Conservation (phyloP, 805 yeast genomes). For the Monosporozyma unispora region DNA sequence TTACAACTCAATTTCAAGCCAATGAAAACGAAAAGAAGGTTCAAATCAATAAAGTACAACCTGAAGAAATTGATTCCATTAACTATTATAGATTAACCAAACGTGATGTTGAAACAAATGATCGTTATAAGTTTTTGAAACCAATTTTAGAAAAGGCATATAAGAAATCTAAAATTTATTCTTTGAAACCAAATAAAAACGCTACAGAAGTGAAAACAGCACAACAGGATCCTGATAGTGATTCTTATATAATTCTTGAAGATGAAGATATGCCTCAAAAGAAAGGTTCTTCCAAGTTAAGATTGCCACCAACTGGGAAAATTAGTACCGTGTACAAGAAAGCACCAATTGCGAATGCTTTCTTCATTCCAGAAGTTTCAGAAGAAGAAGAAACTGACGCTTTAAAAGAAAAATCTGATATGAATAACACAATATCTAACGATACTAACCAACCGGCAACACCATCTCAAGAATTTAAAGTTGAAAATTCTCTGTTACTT, state of each 20-base stretch:
- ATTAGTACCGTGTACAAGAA: constrained; percentile 66
- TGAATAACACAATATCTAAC: neutral
- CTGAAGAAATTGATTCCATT: constrained; percentile 56
- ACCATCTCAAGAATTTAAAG: neutral
- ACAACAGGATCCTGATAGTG: constrained; percentile 15
- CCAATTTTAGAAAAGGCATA: constrained; percentile 42
- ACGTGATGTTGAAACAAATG: constrained; percentile 41
- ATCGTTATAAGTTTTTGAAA: constrained; percentile 42
- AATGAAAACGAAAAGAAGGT: constrained; percentile 53
- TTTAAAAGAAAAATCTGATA: neutral
- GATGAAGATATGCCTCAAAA: constrained; percentile 82
- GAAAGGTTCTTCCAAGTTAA: constrained; percentile 56
- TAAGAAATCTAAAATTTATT: constrained; percentile 35
- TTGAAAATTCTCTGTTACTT: neutral
- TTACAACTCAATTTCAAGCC: constrained; percentile 50
- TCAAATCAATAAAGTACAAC: constrained; percentile 43
- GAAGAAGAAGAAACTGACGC: constrained; percentile 1
- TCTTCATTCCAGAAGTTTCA: constrained; percentile 38
- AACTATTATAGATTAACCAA: constrained; percentile 45
- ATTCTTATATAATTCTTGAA: constrained; percentile 51
- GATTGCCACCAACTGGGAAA: constrained; percentile 87
- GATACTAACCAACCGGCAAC: neutral
- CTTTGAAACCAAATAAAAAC: constrained; percentile 37
- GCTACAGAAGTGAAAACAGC: constrained; percentile 25
- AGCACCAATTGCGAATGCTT: constrained; percentile 45